Evolutionary conservation across 2,329 filamentous ascomycete genomes (phyloP).

Genomic region (Teratosphaeria epicoccoides): DNA sequence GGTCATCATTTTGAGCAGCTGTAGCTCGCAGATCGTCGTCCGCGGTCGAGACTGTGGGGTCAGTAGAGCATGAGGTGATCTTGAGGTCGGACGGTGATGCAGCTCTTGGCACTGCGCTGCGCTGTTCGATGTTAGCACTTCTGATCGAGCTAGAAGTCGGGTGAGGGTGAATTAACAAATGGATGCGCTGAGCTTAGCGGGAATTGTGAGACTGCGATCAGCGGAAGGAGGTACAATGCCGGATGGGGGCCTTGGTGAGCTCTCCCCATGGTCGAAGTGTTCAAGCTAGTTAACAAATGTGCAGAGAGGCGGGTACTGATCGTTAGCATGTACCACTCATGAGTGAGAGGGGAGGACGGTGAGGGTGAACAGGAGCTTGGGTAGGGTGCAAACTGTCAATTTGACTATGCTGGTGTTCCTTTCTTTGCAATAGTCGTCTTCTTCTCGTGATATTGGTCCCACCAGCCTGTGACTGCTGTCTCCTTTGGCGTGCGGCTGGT

Average conservation of each 20-base stretch:
- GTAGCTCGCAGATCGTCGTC: neutral
- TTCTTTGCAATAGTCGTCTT: slow-evolving; percentile 2
- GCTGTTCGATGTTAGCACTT: neutral
- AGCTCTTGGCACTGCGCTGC: neutral
- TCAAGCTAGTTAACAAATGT: neutral
- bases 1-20: neutral
- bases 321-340: slow-evolving; percentile 14
- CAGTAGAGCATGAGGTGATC: slow-evolving; percentile 3
- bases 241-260: slow-evolving; percentile 5
- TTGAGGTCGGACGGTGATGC: slow-evolving; percentile 1
- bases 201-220: slow-evolving; percentile 19
- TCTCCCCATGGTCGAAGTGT: slow-evolving; percentile 8
- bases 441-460: slow-evolving; percentile 11
- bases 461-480: slow-evolving; percentile 7
- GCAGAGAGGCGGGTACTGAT: slow-evolving; percentile 8
- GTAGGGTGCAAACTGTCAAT: slow-evolving; percentile 15
- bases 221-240: slow-evolving; percentile 14
- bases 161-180: slow-evolving; percentile 6
- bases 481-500: slow-evolving; percentile 8
- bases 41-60: neutral
- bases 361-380: slow-evolving; percentile 8
- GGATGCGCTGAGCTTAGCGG: slow-evolving; percentile 16
- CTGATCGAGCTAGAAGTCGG: slow-evolving; percentile 1
- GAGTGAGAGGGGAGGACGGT: slow-evolving; percentile 1
- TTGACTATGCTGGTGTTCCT: slow-evolving; percentile 12